Evolutionary conservation across 2,329 filamentous ascomycete species (phyloP), one percentile per base, ranked within the genome.

Genomic region (Ophiocordyceps unilateralis): DNA sequence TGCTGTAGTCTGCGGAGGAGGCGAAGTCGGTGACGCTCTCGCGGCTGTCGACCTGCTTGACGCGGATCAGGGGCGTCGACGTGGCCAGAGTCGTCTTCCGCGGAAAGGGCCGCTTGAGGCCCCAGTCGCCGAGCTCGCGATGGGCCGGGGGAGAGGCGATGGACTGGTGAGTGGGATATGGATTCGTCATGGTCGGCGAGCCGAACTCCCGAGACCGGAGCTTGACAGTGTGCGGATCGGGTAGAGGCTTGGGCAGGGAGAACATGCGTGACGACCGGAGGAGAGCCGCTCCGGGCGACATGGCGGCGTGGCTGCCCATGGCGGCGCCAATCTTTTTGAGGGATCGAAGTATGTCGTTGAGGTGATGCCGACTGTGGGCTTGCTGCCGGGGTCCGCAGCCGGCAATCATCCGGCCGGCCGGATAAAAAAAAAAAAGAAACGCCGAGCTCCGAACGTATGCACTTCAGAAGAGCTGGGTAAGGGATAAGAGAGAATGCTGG

Each of bases 21-120:
- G 77, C 71, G 61, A 87, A 96, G 55, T 95, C 87, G 55, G 88
- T 94, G 51, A 95, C 72, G 58, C 87, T 82, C 62, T 95, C 87
- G 51, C 78, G 74, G 2, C 85, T 83, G 65, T 96, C 89, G 49
- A 93, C 72, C 46, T 81, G 73, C 53, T 77, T 78, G 51, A 96
- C 65, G 49, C 84, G 76, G 43, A 94, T 73, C 41, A 83, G 68
- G 10, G 87, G 83, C n/a, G 78, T 79, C 7, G 79, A 76, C 7
- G 77, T 78, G 43, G 76, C 75, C 19, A 77, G 74, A 5, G 85
- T 88, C 3, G 81, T 78, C 58, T 81, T 81, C 9, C 81, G 64
- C 1, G 89, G 89, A 6, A 96, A 68, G 1, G 86, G 71, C 44
- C 89, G 72, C 66, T 96, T 96, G 53, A 95, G 67, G 14, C 89